phyloP scores from a whole-genome alignment of 2,329 filamentous ascomycete genomes.

The Trichoderma sp. region DNA sequence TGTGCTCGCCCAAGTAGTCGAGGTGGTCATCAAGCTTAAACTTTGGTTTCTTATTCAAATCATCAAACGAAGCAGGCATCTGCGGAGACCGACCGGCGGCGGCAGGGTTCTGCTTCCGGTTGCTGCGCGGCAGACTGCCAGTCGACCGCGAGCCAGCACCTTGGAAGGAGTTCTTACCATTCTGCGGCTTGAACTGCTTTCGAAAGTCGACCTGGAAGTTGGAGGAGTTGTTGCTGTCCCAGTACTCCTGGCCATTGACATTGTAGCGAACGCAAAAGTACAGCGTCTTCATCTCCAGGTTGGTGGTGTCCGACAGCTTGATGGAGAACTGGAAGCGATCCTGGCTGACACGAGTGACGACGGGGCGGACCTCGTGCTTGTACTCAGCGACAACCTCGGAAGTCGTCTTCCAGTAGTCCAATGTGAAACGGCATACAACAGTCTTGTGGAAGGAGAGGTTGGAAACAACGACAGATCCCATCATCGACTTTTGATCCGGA shows the following conservation, averaged over 20 bases:
- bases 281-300: conserved; percentile 89
- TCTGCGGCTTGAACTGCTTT: conserved; percentile 71
- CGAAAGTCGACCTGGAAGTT: conserved; percentile 96
- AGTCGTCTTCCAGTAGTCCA: conserved; percentile 98
- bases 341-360: conserved; percentile 66
- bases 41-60: conserved; percentile 68
- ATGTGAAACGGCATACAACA: conserved; percentile 90
- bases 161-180: conserved; percentile 58
- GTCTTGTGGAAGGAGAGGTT: conserved; percentile 89
- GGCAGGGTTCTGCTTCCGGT: conserved; percentile 52
- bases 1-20: conserved; percentile 66
- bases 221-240: conserved; percentile 87
- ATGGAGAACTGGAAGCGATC: conserved; percentile 95
- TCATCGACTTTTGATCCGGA: conserved; percentile 79
- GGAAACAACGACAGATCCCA: conserved; percentile 81
- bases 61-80: conserved; percentile 65
- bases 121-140: conserved; percentile 69
- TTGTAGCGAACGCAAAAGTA: conserved; percentile 89
- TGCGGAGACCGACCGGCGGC: conserved; percentile 56
- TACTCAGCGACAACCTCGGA: conserved; percentile 93
- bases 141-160: conserved; percentile 55
- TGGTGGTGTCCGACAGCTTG: conserved; percentile 86
- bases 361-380: conserved; percentile 73
- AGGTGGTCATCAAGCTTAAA: conserved; percentile 64
- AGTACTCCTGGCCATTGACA: conserved; percentile 82